Percentiles rank a stretch among this genome's conserved stretches.
phyloP scores from a whole-genome alignment of 768 basidiomycete genomes.

The Trichaptum fuscoviolaceum region DNA sequence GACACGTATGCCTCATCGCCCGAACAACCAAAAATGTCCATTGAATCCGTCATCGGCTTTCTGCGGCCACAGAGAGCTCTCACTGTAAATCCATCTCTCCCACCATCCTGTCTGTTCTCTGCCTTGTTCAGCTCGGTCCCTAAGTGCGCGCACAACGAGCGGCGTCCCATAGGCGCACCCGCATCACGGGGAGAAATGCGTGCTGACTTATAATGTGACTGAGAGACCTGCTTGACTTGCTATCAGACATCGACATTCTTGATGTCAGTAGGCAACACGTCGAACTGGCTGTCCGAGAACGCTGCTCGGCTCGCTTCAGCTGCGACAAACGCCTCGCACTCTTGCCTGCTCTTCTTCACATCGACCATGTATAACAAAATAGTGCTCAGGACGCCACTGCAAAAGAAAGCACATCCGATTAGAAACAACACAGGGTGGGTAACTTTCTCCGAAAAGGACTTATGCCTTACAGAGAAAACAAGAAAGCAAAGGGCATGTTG shows the following conservation, averaged over 20 bases:
- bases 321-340: slow-evolving; percentile 56
- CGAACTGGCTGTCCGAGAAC: slow-evolving; percentile 18
- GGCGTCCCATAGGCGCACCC: not conserved
- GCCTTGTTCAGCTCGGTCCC: not conserved
- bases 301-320: slow-evolving; percentile 45
- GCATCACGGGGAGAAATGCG: not conserved
- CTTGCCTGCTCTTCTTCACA: slow-evolving; percentile 55
- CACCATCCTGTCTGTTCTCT: not conserved
- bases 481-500: slow-evolving; percentile 72
- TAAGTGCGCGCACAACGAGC: not conserved
- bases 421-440: not conserved
- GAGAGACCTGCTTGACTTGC: not conserved
- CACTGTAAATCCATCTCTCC: not conserved
- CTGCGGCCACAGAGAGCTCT: not conserved
- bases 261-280: not conserved
- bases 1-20: not conserved
- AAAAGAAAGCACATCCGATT: not conserved
- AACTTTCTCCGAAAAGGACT: not conserved
- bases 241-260: not conserved
- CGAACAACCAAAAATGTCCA: not conserved
- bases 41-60: not conserved
- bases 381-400: slow-evolving; percentile 47
- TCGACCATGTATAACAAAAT: slow-evolving; percentile 60
- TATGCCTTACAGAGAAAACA: slow-evolving; percentile 56
- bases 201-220: not conserved